Evolutionary conservation across 192 early-diverging fungal genomes (phyloP).

Genomic region (Rhizoclosmatium globosum): DNA sequence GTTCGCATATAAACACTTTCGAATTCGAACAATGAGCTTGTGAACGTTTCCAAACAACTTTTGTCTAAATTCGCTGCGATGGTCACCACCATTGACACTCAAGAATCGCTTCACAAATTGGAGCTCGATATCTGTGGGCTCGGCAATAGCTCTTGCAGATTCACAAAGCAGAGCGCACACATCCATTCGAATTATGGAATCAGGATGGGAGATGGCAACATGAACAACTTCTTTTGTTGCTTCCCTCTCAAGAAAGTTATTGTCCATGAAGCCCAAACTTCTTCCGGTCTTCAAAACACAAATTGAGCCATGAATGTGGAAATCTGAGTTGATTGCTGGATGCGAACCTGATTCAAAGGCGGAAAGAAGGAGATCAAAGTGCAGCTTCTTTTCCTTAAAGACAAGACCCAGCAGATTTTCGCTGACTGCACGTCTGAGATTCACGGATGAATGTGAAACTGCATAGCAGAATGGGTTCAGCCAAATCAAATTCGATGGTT

Average conservation of each 20-base stretch:
- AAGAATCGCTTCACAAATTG: slow-evolving; percentile 72
- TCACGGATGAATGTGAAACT: slow-evolving; percentile 41
- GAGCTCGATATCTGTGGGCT: slow-evolving; percentile 70
- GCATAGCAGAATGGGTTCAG: slow-evolving; percentile 60
- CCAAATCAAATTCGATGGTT: slow-evolving; percentile 59
- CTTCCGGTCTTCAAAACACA: slow-evolving; percentile 63
- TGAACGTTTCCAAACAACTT: slow-evolving; percentile 56
- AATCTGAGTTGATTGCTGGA: slow-evolving; percentile 37
- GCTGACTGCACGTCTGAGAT: slow-evolving; percentile 64
- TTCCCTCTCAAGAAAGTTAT: slow-evolving; percentile 24
- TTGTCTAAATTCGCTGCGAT: slow-evolving; percentile 86
- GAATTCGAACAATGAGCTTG: slow-evolving; percentile 47
- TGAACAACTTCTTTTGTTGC: slow-evolving; percentile 45
- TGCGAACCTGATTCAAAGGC: background rate
- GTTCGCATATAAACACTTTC: slow-evolving; percentile 50
- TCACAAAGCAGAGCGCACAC: slow-evolving; percentile 85
- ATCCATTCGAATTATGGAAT: slow-evolving; percentile 77
- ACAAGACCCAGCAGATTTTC: slow-evolving; percentile 62
- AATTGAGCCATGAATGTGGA: slow-evolving; percentile 70
- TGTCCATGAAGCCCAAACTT: slow-evolving; percentile 64
- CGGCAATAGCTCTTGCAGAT: slow-evolving; percentile 69
- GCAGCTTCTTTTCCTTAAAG: slow-evolving; percentile 55
- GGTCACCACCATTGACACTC: slow-evolving; percentile 72
- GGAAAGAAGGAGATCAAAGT: slow-evolving; percentile 14
- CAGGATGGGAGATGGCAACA: slow-evolving; percentile 75